phyloP scores from a whole-genome alignment of 768 basidiomycete genomes.

The Psilocybe subaeruginosa region DNA sequence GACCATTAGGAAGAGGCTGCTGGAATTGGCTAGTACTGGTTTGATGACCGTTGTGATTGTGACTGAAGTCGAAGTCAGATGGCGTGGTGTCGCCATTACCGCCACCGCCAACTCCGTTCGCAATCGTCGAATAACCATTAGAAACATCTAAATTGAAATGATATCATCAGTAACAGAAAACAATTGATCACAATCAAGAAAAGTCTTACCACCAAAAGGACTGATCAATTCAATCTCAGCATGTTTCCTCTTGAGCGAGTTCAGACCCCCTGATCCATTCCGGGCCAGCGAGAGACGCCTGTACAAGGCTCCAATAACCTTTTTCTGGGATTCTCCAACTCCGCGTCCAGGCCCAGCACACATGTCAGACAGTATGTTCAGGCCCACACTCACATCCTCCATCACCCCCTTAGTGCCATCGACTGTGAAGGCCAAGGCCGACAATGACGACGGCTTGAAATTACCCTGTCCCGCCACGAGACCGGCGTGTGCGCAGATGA shows the following conservation, averaged over 20 bases:
- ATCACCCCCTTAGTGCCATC: constrained; percentile 10
- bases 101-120: background rate
- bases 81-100: background rate
- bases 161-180: background rate
- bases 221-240: constrained; percentile 14
- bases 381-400: constrained; percentile 28
- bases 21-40: background rate
- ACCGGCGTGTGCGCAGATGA: constrained; percentile 62
- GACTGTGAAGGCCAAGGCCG: background rate
- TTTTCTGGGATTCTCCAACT: constrained; percentile 24
- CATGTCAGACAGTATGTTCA: constrained; percentile 27
- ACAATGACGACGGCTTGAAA: background rate
- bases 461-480: constrained; percentile 27
- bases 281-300: constrained; percentile 1
- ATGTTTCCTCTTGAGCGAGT: constrained; percentile 31
- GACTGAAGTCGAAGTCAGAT: background rate
- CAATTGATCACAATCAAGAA: background rate
- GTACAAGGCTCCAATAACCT: constrained; percentile 14
- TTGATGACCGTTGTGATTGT: background rate
- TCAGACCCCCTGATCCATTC: constrained; percentile 7
- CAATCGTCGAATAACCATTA: background rate
- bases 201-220: constrained; percentile 9
- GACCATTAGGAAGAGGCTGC: background rate
- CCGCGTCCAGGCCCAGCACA: constrained; percentile 14
- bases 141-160: constrained; percentile 1